A percentile compares a stretch with the other conserved stretches of the same genome.
Evolutionary conservation across 192 early-diverging fungal genomes (phyloP).

Genomic region (Chytriomyces sp.): DNA sequence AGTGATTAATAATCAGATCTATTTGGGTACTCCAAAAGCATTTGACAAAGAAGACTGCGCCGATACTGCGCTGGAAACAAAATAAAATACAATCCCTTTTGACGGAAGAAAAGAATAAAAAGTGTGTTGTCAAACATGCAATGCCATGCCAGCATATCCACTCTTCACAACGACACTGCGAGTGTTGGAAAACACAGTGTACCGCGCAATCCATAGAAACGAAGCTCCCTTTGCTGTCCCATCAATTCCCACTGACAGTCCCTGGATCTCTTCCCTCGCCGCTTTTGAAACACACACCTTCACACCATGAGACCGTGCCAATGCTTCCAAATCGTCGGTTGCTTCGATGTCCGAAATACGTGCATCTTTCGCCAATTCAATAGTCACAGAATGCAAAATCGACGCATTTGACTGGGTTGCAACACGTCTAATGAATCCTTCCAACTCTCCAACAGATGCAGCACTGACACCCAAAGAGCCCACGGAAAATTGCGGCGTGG

Average conservation of each 20-base stretch:
- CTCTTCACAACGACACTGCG: constrained; percentile 17
- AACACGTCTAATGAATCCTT: neutral
- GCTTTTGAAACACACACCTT: constrained; percentile 12
- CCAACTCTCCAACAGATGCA: neutral
- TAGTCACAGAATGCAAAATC: neutral
- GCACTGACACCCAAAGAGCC: constrained; percentile 1
- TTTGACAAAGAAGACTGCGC: neutral
- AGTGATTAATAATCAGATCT: neutral
- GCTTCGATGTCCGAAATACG: neutral
- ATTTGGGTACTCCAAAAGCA: neutral
- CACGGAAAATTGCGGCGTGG: neutral
- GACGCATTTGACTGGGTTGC: neutral
- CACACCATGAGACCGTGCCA: neutral
- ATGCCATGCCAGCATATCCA: constrained; percentile 8
- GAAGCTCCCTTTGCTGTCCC: neutral
- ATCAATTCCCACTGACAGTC: neutral
- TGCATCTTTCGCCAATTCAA: neutral
- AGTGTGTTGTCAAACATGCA: too few species aligned
- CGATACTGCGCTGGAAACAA: neutral
- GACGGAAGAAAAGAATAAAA: too few species aligned
- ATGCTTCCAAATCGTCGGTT: neutral
- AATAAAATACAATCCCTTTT: neutral
- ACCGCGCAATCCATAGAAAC: constrained; percentile 27
- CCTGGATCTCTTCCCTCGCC: neutral
- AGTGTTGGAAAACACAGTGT: constrained; percentile 13